These are phyloP conservation scores for Tilletiopsis washingtonensis DNA, from an alignment of 1,284 basidiomycete genomes.

Conservation along the genomic window DNA sequence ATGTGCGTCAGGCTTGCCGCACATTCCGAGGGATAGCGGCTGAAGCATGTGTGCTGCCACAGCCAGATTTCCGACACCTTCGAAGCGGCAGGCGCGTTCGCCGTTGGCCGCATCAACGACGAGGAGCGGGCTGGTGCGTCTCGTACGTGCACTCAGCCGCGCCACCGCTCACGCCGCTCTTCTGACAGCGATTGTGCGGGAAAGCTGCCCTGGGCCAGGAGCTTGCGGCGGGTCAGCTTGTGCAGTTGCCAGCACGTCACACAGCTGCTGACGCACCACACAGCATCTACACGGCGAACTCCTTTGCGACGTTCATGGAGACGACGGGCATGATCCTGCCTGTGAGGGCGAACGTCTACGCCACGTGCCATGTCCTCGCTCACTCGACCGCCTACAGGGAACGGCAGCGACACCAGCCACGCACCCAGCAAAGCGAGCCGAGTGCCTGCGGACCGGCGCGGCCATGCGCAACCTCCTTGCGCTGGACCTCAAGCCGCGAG, in stretches of 20 bases:
- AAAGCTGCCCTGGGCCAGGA: conserved; percentile 75
- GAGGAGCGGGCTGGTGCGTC: conserved; percentile 73
- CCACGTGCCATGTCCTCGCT: too few relatives aligned
- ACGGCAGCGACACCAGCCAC: conserved; percentile 70
- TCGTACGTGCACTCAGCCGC: too few relatives aligned
- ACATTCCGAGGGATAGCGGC: neutral
- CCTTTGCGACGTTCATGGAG: conserved; percentile 85
- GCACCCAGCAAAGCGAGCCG: conserved; percentile 72
- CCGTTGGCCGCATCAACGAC: conserved; percentile 71
- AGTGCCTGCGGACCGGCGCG: conserved; percentile 73
- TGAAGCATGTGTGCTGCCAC: conserved; percentile 22
- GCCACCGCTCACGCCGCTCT: too few relatives aligned
- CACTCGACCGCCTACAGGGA: too few relatives aligned
- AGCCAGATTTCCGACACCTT: conserved; percentile 69
- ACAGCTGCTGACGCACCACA: too few relatives aligned
- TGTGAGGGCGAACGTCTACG: too few relatives aligned
- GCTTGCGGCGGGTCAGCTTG: conserved; percentile 3
- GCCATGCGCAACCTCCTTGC: conserved; percentile 75
- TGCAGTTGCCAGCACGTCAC: too few relatives aligned
- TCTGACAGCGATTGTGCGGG: conserved; percentile 73
- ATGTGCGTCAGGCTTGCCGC: neutral
- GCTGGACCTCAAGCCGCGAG: conserved; percentile 77
- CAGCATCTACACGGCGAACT: conserved; percentile 97
- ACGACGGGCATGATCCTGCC: conserved; percentile 86
- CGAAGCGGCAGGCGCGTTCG: conserved; percentile 71